Percentiles rank a stretch among this genome's conserved stretches.
Evolutionary conservation across 176 grass and related monocot genomes (phyloP).

Genomic region (Aechmea fasciata): DNA sequence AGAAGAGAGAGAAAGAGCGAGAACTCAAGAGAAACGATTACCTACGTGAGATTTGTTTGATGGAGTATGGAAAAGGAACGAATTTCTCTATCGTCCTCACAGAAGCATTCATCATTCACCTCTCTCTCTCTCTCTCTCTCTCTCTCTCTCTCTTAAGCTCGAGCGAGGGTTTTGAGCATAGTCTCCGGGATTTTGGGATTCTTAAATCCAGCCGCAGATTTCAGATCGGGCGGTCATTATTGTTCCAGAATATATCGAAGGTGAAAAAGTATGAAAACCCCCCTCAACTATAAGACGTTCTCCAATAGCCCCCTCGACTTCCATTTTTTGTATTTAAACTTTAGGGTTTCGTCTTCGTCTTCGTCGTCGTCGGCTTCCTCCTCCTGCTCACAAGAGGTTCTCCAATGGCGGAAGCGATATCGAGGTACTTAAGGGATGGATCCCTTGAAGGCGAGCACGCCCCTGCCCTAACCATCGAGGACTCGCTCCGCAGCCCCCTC

Average conservation of each 20-base stretch:
- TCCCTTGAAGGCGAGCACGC: conserved; percentile 59
- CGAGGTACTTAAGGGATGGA: conserved; percentile 49
- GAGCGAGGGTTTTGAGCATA: neutral
- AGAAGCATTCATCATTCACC: conserved; percentile 8
- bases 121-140: neutral
- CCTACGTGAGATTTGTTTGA: conserved; percentile 4
- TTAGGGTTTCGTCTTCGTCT: neutral
- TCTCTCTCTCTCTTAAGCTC: neutral
- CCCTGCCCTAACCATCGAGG: conserved; percentile 36
- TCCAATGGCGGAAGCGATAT: conserved; percentile 43
- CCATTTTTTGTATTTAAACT: no score
- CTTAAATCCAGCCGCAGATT: conserved; percentile 13
- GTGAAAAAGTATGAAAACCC: no score
- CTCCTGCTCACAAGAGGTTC: neutral
- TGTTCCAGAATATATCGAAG: neutral
- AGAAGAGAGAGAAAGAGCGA: neutral
- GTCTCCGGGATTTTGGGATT: neutral
- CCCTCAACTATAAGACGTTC: no score
- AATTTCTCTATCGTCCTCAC: conserved; percentile 13
- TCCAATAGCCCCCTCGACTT: no score
- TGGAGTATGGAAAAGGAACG: neutral
- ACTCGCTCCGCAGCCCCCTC: conserved; percentile 31
- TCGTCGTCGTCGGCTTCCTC: neutral
- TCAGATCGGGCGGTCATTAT: conserved; percentile 25
- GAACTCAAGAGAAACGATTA: neutral